These are phyloP conservation scores for Tripterygium wilfordii DNA, from an alignment of 177 flowering plant species.

Conservation along the genomic window DNA sequence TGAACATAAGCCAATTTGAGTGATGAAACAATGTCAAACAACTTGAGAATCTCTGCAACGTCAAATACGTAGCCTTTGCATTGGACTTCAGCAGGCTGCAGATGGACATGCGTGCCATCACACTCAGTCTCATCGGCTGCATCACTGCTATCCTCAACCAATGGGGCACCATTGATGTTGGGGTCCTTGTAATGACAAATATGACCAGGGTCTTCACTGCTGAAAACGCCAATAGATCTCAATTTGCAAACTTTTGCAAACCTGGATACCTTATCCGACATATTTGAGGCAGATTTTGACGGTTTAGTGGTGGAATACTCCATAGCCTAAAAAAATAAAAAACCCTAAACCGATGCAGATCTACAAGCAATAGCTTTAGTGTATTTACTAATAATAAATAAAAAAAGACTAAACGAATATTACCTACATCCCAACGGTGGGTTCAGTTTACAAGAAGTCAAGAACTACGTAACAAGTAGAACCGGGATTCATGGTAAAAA, in stretches of 20 bases:
- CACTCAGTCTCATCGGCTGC: conserved; percentile 21
- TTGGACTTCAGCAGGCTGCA: conserved; percentile 19
- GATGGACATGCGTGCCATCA: conserved; percentile 27
- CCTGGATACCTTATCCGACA: conserved; percentile 38
- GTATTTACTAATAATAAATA: no score
- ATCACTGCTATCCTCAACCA: conserved; percentile 19
- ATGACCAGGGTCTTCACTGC: conserved; percentile 23
- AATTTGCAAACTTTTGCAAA: conserved; percentile 47
- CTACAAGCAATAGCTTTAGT: not conserved
- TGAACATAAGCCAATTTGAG: conserved; percentile 49
- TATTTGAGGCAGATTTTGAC: conserved; percentile 35
- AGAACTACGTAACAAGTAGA: no score
- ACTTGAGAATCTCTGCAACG: conserved; percentile 22
- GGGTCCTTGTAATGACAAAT: not conserved
- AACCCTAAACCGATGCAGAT: conserved; percentile 1
- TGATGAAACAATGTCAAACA: conserved; percentile 39
- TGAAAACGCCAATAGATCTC: conserved; percentile 48
- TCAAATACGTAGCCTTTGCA: conserved; percentile 7
- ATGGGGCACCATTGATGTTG: not conserved
- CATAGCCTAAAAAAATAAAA: conserved; percentile 16
- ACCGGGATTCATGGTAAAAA: no score
- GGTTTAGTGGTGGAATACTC: conserved; percentile 25
- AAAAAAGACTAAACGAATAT: no score
- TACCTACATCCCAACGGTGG: no score
- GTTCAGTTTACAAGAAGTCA: no score